A percentile compares a stretch with the other conserved stretches of the same genome.
phyloP scores from a whole-genome alignment of 306 rosid genomes.

The Cajanus cajan region DNA sequence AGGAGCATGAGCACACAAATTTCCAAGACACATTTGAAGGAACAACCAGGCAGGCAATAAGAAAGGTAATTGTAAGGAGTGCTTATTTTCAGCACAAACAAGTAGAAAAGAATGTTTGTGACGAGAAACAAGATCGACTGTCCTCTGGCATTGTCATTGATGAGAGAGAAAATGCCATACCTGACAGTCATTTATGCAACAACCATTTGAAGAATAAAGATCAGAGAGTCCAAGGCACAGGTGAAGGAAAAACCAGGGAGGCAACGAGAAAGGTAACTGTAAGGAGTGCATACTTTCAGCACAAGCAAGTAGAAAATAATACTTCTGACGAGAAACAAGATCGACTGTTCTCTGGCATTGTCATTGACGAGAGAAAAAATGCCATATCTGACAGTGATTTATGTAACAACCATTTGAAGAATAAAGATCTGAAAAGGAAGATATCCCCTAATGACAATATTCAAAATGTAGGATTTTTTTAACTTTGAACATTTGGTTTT shows the following conservation, averaged over 20 bases:
- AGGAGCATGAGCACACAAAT: constrained; percentile 43
- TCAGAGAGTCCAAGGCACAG: constrained; percentile 25
- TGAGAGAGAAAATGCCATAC: constrained; percentile 29
- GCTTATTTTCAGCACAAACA: constrained; percentile 63
- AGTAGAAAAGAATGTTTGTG: constrained; percentile 37
- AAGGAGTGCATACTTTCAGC: constrained; percentile 74
- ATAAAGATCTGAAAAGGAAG: constrained; percentile 58
- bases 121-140: constrained; percentile 31
- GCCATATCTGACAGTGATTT: constrained; percentile 35
- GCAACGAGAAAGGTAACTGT: constrained; percentile 59
- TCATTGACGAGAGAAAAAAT: constrained; percentile 28
- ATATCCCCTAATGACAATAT: constrained; percentile 41
- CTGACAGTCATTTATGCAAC: constrained; percentile 36
- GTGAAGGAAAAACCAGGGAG: constrained; percentile 48
- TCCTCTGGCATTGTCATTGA: constrained; percentile 29
- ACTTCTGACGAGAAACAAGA: constrained; percentile 41
- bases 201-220: constrained; percentile 33
- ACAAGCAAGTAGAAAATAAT: constrained; percentile 43
- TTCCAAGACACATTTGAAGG: constrained; percentile 41
- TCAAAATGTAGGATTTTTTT: constrained; percentile 54
- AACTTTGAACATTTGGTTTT: constrained; percentile 17
- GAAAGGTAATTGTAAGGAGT: constrained; percentile 73
- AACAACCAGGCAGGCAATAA: constrained; percentile 46
- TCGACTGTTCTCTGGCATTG: constrained; percentile 18
- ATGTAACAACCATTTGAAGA: constrained; percentile 33